Conservation (phyloP, 2,329 filamentous ascomycete genomes). For the Coccinonectria pachysandricola region DNA sequence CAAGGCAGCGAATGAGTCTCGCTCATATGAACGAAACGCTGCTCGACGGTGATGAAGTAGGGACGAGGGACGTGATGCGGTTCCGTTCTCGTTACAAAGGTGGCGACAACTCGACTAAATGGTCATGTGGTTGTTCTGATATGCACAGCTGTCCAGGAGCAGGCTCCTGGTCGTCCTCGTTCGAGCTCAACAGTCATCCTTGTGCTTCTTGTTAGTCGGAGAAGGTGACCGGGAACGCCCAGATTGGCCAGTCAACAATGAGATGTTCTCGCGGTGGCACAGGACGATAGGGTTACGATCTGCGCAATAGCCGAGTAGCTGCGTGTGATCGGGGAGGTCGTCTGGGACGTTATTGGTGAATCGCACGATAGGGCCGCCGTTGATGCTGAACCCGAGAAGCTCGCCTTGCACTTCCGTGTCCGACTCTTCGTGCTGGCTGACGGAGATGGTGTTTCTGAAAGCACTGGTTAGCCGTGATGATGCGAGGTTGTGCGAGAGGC, state of each 20-base stretch:
- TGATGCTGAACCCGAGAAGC: constrained; percentile 35
- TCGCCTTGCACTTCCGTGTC: constrained; percentile 23
- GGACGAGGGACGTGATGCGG: no score
- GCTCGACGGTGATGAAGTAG: no score
- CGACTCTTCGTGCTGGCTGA: constrained; percentile 22
- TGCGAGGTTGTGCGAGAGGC: no score
- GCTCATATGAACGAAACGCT: no score
- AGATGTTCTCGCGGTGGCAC: constrained; percentile 26
- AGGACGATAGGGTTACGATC: constrained; percentile 28
- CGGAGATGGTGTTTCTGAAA: constrained; percentile 29
- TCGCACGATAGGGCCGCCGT: constrained; percentile 36
- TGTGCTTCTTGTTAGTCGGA: constrained; percentile 7
- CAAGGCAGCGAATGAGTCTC: no score
- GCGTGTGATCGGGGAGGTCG: constrained; percentile 21
- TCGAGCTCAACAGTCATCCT: no score
- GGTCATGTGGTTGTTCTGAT: no score
- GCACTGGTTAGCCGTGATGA: no score
- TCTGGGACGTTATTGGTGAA: constrained; percentile 27
- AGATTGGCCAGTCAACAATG: constrained; percentile 19
- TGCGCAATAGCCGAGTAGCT: constrained; percentile 27
- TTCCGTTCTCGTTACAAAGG: no score
- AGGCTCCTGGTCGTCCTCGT: no score
- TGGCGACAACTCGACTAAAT: no score
- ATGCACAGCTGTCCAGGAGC: no score
- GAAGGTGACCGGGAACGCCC: constrained; percentile 4